Base-by-base conservation (phyloP, 495 filamentous ascomycete species). In the Trichoderma erinaceum region DNA sequence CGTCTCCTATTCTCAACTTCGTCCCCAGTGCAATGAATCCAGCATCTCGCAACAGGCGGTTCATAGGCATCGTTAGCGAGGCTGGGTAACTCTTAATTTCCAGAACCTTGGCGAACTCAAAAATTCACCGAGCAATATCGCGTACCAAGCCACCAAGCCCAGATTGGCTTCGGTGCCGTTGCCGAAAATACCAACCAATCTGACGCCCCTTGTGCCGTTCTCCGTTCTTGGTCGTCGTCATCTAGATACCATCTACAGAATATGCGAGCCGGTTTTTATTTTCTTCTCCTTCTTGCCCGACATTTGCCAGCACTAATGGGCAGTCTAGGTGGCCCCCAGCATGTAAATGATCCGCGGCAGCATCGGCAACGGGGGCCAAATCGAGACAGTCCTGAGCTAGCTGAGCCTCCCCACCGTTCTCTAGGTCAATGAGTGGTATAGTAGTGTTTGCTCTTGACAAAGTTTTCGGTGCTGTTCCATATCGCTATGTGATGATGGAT, bases 271-370 rank as follows among this genome's bases (percentile, higher is more conserved):
- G 21, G 21, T 58, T 58, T 27, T 10, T 27, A 21, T 58, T 4
- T 27, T 27, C 21, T 58, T 23, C 27, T 21, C 0, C 50, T 3
- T 61, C 25, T 27, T 23, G 16, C 3, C 48, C 48, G 48, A 52
- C 25, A 25, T 61, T 25, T 61, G 56, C 56, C 35, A 38, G 35
- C 35, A 38, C 35, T 38, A 38, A 38, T 16, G 12, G 12, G 16
- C 56, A 61, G 7, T 61, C 16, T 32, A 32, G 27, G 13, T 35
- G 25, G 50, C 1, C 56, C 25, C 56, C 56, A 61, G 27, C 25
- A 25, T 21, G 10, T 25, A 29, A 61, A 61, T 32, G 56, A 61
- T 61, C 56, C 56, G 56, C 56, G 56, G 56, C 56, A 61, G 56
- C 56, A 61, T 61, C 56, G 56, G 56, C 56, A 61, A 61, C 56